A percentile compares a stretch with the other conserved stretches of the same genome.
Evolutionary conservation across 257 asterid species (phyloP).

Genomic region (Solanum gandarillasii): DNA sequence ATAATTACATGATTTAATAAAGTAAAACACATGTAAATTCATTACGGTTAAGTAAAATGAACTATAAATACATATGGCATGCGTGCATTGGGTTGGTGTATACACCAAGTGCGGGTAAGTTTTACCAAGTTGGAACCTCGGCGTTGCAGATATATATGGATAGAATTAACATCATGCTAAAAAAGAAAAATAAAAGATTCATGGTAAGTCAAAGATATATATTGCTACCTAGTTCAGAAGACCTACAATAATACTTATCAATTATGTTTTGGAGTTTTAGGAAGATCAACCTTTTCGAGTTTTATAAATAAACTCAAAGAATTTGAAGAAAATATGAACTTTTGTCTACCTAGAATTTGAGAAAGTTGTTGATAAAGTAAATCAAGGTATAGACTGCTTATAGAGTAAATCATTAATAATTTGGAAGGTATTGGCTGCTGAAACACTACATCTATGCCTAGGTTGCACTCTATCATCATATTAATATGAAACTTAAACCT

Average conservation of each 20-base stretch:
- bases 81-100: no score
- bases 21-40: no score
- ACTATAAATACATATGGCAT: no score
- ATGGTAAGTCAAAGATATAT: background rate
- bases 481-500: background rate
- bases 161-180: background rate
- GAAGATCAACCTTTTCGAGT: background rate
- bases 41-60: no score
- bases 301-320: background rate
- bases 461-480: background rate
- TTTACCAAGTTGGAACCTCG: background rate
- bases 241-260: background rate
- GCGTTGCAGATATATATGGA: background rate
- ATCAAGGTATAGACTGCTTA: background rate
- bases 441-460: background rate
- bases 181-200: background rate
- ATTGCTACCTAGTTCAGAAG: background rate
- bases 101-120: no score
- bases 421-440: background rate
- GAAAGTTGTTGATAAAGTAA: background rate
- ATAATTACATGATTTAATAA: no score
- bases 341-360: background rate
- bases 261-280: background rate
- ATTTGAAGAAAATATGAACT: background rate
- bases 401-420: background rate